Conservation (phyloP, 106 monocot species). For the Platanthera guangdongensis region DNA sequence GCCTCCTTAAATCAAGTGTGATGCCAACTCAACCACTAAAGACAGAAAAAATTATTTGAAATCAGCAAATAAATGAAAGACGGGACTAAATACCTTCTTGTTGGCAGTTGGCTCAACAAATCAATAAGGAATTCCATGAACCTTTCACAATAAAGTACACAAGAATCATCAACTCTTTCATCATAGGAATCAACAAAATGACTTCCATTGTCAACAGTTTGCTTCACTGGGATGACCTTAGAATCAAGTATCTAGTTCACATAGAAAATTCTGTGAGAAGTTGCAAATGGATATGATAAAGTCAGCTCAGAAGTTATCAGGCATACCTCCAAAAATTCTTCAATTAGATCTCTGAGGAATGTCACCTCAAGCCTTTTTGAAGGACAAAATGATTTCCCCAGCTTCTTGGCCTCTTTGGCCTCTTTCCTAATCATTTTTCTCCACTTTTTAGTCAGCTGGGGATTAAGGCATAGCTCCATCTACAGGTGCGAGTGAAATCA, state of each 20-base stretch:
- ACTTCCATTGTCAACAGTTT: conserved; percentile 20
- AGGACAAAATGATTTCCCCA: conserved; percentile 47
- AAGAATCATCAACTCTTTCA: conserved; percentile 69
- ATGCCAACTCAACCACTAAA: neutral
- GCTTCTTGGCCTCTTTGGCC: conserved; percentile 70
- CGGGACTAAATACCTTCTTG: conserved; percentile 57
- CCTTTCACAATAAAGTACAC: conserved; percentile 90
- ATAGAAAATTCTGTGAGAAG: neutral
- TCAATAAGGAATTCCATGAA: conserved; percentile 98
- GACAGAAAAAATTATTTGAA: neutral
- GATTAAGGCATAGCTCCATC: conserved; percentile 94
- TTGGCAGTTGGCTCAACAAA: conserved; percentile 92
- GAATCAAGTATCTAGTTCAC: conserved; percentile 78
- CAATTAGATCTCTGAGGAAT: conserved; percentile 82
- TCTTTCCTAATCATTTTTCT: conserved; percentile 84
- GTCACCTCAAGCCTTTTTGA: conserved; percentile 60
- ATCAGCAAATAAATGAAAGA: neutral
- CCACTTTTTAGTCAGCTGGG: conserved; percentile 92
- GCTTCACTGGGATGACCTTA: conserved; percentile 42
- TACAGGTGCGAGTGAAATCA: conserved; percentile 19
- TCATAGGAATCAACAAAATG: conserved; percentile 25
- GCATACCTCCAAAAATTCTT: conserved; percentile 88
- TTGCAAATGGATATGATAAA: neutral
- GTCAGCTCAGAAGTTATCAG: neutral
- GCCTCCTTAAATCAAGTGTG: neutral